Conservation (phyloP, 2,329 filamentous ascomycete species). For the Tolypocladium tropicale region DNA sequence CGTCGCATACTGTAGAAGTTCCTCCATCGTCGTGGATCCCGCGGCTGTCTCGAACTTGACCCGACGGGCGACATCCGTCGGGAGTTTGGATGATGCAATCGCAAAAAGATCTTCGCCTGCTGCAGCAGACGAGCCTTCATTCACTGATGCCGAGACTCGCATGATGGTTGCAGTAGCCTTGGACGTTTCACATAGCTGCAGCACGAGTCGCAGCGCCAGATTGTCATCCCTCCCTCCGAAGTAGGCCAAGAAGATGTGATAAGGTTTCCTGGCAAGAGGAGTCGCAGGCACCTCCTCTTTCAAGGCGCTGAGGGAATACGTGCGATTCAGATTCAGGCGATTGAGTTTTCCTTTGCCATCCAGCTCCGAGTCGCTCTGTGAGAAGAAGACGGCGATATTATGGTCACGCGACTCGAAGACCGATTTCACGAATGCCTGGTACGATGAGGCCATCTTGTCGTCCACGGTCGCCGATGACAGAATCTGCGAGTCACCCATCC, state of each 20-base stretch:
- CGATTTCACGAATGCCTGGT: constrained; percentile 63
- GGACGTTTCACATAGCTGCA: constrained; percentile 73
- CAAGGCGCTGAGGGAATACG: constrained; percentile 47
- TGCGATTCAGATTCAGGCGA: constrained; percentile 32
- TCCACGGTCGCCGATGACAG: constrained; percentile 16
- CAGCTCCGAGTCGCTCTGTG: constrained; percentile 41
- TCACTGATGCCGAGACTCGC: constrained; percentile 13
- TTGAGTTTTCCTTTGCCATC: constrained; percentile 21
- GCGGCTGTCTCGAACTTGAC: constrained; percentile 11
- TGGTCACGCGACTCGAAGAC: constrained; percentile 55
- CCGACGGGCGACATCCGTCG: constrained; percentile 5
- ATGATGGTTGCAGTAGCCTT: constrained; percentile 70
- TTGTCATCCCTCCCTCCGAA: constrained; percentile 77
- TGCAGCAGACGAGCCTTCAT: background rate
- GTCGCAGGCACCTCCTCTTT: constrained; percentile 44
- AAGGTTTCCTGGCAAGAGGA: constrained; percentile 56
- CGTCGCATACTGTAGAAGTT: constrained; percentile 11
- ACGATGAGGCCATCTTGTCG: constrained; percentile 35
- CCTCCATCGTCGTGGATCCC: constrained; percentile 9
- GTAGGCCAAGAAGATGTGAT: constrained; percentile 82
- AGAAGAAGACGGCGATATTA: constrained; percentile 72
- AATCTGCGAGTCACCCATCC: constrained; percentile 49
- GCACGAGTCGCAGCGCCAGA: constrained; percentile 65
- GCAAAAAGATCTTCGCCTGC: constrained; percentile 5
- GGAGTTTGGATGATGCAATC: constrained; percentile 2